phyloP scores from a whole-genome alignment of 2,329 filamentous ascomycete species.

The Fusarium mangiferae region DNA sequence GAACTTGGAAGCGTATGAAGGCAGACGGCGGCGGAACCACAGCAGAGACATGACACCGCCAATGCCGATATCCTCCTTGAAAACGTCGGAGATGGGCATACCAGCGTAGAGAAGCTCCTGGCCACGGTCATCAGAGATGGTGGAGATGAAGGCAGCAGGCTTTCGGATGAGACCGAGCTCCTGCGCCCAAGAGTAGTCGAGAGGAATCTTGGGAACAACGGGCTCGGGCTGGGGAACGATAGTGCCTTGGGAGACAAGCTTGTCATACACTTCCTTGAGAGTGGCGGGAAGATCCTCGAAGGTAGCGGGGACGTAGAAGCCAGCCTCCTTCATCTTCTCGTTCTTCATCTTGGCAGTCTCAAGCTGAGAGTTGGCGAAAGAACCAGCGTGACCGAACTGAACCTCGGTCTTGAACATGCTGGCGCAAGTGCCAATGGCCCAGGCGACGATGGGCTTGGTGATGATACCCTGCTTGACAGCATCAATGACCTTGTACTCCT shows the following conservation, averaged over 20 bases:
- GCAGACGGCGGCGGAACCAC: conserved; percentile 99
- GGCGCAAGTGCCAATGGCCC: conserved; percentile 99
- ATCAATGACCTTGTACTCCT: conserved; percentile 99
- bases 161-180: conserved; percentile 99
- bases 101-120: conserved; percentile 98
- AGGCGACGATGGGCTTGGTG: conserved; percentile 98
- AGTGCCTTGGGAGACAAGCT: conserved; percentile 83
- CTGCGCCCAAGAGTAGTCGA: conserved; percentile 99
- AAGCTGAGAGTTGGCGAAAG: conserved; percentile 98
- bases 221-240: conserved; percentile 91
- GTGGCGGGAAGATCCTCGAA: conserved; percentile 92
- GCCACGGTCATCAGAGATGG: conserved; percentile 99
- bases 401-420: conserved; percentile 99
- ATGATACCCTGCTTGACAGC: conserved; percentile 94
- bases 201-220: conserved; percentile 96
- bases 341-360: conserved; percentile 98
- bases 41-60: conserved; percentile 99
- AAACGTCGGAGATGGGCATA: conserved; percentile 99
- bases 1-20: conserved; percentile 97
- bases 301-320: conserved; percentile 92
- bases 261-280: conserved; percentile 86
- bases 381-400: conserved; percentile 98
- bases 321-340: conserved; percentile 93
- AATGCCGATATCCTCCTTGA: conserved; percentile 98
- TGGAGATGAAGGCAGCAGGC: conserved; percentile 99